phyloP scores from a whole-genome alignment of 1,284 basidiomycete genomes.

The Ceratobasidium sp. region DNA sequence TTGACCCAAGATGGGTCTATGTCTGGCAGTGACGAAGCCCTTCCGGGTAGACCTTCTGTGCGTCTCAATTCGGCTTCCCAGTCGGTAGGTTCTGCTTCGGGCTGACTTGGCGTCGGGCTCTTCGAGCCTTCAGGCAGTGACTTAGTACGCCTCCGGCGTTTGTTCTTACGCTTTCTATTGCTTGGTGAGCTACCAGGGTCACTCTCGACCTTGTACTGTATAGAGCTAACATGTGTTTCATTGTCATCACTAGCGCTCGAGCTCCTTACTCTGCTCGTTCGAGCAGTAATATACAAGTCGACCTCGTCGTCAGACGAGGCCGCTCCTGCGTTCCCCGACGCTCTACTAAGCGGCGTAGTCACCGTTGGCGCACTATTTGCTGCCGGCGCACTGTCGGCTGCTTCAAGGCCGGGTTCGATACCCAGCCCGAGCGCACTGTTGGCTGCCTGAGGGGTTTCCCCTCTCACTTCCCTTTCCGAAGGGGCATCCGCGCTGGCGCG shows the following conservation, averaged over 20 bases:
- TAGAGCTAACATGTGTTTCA: not conserved
- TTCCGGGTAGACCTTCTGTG: not conserved
- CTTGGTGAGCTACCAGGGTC: not conserved
- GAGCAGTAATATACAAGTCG: not conserved
- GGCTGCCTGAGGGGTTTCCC: not conserved
- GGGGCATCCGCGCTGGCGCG: not conserved
- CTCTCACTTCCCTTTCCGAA: not conserved
- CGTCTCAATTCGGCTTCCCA: not conserved
- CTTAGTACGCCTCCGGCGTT: not conserved
- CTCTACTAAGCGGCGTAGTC: not conserved
- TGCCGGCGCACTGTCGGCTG: constrained; percentile 2
- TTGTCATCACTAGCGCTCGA: not conserved
- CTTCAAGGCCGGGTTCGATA: not conserved
- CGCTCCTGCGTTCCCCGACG: too few relatives aligned
- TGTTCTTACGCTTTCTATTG: not conserved
- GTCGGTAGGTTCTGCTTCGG: not conserved
- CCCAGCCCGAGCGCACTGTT: not conserved
- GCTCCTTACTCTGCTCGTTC: not conserved
- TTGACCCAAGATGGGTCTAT: not conserved
- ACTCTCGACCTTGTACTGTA: not conserved
- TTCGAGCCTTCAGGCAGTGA: not conserved
- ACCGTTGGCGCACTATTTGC: not conserved
- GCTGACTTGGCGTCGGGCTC: not conserved
- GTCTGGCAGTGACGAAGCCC: not conserved
- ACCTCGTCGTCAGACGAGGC: not conserved